These are phyloP conservation scores for Pseudomonodictys pantanalensis DNA, from an alignment of 495 filamentous ascomycete species.

Conservation along the genomic window DNA sequence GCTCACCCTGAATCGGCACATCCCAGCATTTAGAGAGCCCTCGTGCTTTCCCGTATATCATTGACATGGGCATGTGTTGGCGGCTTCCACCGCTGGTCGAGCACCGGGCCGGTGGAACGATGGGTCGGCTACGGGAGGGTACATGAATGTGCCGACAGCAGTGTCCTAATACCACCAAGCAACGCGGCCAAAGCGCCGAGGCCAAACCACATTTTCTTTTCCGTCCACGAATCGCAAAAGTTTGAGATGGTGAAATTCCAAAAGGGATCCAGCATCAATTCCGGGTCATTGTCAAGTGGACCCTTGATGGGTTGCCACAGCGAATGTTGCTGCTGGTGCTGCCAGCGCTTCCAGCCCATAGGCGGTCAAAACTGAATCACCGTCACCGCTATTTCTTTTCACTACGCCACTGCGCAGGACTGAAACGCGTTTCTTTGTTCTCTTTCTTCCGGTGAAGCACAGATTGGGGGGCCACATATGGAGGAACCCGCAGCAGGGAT, in stretches of 20 bases:
- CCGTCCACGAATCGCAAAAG: too few relatives aligned
- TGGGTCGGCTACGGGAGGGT: not conserved
- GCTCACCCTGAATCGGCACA: too few relatives aligned
- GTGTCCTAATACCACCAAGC: not conserved
- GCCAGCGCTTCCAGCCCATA: not conserved
- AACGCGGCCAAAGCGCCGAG: too few relatives aligned
- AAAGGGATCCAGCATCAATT: slow-evolving; percentile 3
- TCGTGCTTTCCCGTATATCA: slow-evolving; percentile 6
- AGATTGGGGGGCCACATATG: too few relatives aligned
- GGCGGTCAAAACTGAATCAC: slow-evolving; percentile 27
- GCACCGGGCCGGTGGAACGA: too few relatives aligned
- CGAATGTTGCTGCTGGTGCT: not conserved
- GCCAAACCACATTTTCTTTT: too few relatives aligned
- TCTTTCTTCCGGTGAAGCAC: slow-evolving; percentile 21
- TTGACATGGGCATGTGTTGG: slow-evolving; percentile 5
- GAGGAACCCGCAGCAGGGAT: slow-evolving; percentile 7
- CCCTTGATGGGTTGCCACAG: slow-evolving; percentile 17
- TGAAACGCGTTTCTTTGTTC: slow-evolving; percentile 31
- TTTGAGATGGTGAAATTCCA: slow-evolving; percentile 10
- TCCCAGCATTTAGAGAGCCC: too few relatives aligned
- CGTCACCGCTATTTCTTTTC: slow-evolving; percentile 16
- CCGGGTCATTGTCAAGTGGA: not conserved
- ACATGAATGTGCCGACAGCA: not conserved
- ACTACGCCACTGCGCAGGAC: not conserved
- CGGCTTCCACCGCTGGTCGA: slow-evolving; percentile 13